These are phyloP conservation scores for Naematelia encephala DNA, from an alignment of 768 basidiomycete species.

Conservation along the genomic window DNA sequence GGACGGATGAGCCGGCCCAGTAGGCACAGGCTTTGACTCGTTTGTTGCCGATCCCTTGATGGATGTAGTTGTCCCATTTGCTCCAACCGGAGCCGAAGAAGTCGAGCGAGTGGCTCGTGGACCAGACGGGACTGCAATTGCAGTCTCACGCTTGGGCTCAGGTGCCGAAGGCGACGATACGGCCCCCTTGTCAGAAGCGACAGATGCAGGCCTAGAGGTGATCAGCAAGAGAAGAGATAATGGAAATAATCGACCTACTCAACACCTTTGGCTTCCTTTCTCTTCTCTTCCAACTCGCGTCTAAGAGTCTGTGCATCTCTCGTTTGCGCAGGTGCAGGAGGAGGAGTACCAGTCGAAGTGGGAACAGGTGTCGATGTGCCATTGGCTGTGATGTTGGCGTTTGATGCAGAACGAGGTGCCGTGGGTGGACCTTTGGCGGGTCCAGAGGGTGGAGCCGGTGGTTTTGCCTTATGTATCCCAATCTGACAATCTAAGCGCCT, in stretches of 20 bases:
- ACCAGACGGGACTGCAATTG: conserved; percentile 22
- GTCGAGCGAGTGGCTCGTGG: conserved; percentile 29
- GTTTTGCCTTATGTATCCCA: neutral
- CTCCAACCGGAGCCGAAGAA: neutral
- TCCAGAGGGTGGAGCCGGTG: neutral
- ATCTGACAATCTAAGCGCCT: neutral
- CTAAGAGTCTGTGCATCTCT: neutral
- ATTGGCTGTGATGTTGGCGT: neutral
- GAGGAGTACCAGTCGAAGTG: neutral
- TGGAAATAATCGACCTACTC: neutral
- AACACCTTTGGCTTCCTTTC: neutral
- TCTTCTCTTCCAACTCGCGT: neutral
- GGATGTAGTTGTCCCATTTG: conserved; percentile 2
- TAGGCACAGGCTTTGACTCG: conserved; percentile 2
- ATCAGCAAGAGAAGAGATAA: neutral
- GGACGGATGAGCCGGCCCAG: conserved; percentile 12
- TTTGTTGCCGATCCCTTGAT: neutral
- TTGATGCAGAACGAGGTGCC: neutral
- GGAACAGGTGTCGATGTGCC: neutral
- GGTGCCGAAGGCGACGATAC: neutral
- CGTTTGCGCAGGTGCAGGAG: conserved; percentile 2
- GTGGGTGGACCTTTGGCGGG: conserved; percentile 5
- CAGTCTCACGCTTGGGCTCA: neutral
- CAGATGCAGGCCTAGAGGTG: neutral
- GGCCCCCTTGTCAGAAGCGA: conserved; percentile 1